Evolutionary conservation across 2,329 filamentous ascomycete genomes (phyloP).

Genomic region (Gaeumannomyces tritici): DNA sequence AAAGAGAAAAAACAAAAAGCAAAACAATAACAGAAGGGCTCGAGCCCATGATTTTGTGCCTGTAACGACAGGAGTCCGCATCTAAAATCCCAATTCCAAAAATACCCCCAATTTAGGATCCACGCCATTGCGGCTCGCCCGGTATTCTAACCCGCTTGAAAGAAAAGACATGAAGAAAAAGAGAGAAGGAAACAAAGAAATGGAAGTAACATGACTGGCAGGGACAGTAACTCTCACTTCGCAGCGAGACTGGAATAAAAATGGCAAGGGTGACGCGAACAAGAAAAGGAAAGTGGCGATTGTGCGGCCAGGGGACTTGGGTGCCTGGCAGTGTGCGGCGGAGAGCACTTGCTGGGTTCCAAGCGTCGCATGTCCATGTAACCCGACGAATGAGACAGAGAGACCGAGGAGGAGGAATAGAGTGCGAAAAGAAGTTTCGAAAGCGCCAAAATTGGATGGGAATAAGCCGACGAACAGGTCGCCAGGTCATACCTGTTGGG

Average conservation of each 20-base stretch:
- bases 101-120: not conserved
- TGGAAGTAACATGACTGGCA: not conserved
- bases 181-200: not conserved
- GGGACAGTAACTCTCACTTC: not conserved
- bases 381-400: not conserved
- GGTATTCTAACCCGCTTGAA: conserved; percentile 3
- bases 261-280: not conserved
- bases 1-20: not conserved
- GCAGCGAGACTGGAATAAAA: not conserved
- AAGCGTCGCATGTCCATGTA: not conserved
- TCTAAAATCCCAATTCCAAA: conserved; percentile 3
- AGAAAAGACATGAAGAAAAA: conserved; percentile 1
- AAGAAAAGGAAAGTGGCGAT: not conserved
- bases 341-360: not conserved
- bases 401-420: not conserved
- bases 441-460: not conserved
- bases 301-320: not conserved
- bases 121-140: conserved; percentile 3
- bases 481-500: conserved; percentile 12
- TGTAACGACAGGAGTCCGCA: conserved; percentile 11
- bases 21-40: conserved; percentile 2
- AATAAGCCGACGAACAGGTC: not conserved
- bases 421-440: not conserved
- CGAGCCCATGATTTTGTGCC: conserved; percentile 10
- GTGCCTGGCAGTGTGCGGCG: not conserved